Conservation (phyloP, 192 early-diverging fungal species). For the Gaertneriomyces semiglobifer region DNA sequence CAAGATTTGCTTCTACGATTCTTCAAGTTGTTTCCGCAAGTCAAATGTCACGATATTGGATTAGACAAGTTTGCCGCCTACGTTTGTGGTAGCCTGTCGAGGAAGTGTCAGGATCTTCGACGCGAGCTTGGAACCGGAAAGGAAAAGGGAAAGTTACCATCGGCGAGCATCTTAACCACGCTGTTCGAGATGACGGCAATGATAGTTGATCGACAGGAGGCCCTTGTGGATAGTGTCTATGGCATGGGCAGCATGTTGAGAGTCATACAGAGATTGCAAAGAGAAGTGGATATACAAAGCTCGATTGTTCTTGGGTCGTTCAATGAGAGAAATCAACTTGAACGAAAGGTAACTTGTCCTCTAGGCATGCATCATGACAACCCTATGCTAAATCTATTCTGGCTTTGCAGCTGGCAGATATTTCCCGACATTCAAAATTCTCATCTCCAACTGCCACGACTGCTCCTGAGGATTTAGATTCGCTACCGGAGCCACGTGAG, state of each 20-base stretch:
- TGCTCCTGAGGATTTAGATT: slow-evolving; percentile 19
- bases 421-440: slow-evolving; percentile 46
- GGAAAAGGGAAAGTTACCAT: not conserved
- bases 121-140: slow-evolving; percentile 11
- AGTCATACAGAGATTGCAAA: slow-evolving; percentile 82
- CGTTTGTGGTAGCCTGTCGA: slow-evolving; percentile 73
- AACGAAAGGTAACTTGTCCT: slow-evolving; percentile 36
- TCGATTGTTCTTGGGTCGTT: slow-evolving; percentile 74
- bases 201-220: slow-evolving; percentile 84
- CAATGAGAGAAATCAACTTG: slow-evolving; percentile 62
- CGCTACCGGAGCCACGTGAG: slow-evolving; percentile 64
- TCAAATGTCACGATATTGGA: slow-evolving; percentile 80
- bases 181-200: slow-evolving; percentile 88
- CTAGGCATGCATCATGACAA: not conserved
- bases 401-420: slow-evolving; percentile 49
- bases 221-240: slow-evolving; percentile 78
- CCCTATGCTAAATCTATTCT: not conserved
- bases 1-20: slow-evolving; percentile 78
- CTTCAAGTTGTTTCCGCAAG: slow-evolving; percentile 85
- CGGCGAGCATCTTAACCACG: slow-evolving; percentile 70
- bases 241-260: slow-evolving; percentile 84
- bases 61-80: slow-evolving; percentile 85
- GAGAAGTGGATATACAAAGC: slow-evolving; percentile 81
- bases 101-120: slow-evolving; percentile 70
- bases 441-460: slow-evolving; percentile 26